These are phyloP conservation scores for Ogataea zsoltii DNA, from an alignment of 805 yeast genomes.

Conservation along the genomic window DNA sequence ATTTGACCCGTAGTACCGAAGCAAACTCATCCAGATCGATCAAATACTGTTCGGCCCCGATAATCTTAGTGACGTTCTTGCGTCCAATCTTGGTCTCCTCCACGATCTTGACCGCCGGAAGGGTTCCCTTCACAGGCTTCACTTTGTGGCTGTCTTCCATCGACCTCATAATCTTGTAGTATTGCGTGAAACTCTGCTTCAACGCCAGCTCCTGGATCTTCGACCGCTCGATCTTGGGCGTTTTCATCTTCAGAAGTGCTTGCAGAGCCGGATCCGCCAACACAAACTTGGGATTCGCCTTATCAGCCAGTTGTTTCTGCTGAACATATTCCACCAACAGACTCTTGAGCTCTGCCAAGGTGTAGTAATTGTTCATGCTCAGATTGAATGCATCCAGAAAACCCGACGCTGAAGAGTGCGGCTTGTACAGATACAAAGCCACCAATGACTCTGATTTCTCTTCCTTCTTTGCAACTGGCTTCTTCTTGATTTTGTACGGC, in stretches of 20 bases:
- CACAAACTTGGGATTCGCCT: conserved; percentile 54
- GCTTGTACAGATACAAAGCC: conserved; percentile 52
- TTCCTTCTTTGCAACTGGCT: conserved; percentile 1
- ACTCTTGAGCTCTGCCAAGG: conserved; percentile 53
- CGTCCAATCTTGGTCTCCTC: conserved; percentile 82
- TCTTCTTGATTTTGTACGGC: conserved; percentile 52
- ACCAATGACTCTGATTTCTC: conserved; percentile 23
- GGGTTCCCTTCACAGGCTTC: conserved; percentile 57
- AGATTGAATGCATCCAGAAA: conserved; percentile 46
- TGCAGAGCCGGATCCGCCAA: conserved; percentile 48
- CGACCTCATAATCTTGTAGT: conserved; percentile 44
- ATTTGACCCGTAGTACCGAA: conserved; percentile 67
- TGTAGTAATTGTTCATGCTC: conserved; percentile 44
- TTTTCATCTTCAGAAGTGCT: conserved; percentile 25
- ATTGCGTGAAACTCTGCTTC: conserved; percentile 43
- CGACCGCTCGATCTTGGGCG: conserved; percentile 38
- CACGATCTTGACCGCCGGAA: conserved; percentile 65
- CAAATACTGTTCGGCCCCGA: conserved; percentile 66
- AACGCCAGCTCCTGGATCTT: conserved; percentile 45
- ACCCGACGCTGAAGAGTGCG: conserved; percentile 48
- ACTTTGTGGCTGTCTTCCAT: conserved; percentile 37
- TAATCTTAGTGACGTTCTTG: conserved; percentile 72
- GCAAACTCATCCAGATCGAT: conserved; percentile 68
- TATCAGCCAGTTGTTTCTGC: conserved; percentile 49
- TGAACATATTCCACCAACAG: conserved; percentile 59